A percentile compares a stretch with the other conserved stretches of the same genome.
These are phyloP conservation scores for Carex kokanica DNA, from an alignment of 176 grass and related monocot species.

Conservation along the genomic window DNA sequence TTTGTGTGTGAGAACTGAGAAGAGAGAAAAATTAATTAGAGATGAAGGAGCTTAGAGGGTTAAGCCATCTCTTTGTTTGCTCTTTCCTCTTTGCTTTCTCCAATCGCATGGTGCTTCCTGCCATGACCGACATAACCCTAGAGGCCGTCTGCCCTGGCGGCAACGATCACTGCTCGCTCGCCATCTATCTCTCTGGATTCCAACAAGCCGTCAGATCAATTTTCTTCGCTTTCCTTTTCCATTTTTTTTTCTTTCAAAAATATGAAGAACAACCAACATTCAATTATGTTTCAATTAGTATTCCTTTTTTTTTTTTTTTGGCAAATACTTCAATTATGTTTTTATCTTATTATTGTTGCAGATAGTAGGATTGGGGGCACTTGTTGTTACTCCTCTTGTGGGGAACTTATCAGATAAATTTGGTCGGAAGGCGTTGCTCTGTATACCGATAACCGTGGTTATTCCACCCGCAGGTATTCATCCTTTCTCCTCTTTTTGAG, in stretches of 20 bases:
- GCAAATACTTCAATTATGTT: no score
- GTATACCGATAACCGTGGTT: slow-evolving; percentile 46
- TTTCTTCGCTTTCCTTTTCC: not conserved
- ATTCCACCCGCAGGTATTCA: slow-evolving; percentile 55
- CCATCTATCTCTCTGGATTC: slow-evolving; percentile 82
- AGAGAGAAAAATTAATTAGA: not conserved
- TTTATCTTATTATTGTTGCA: slow-evolving; percentile 15
- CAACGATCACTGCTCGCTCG: slow-evolving; percentile 61
- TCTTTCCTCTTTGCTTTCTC: slow-evolving; percentile 79
- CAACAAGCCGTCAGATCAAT: slow-evolving; percentile 48
- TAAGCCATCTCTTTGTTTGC: slow-evolving; percentile 56
- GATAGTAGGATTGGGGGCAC: slow-evolving; percentile 69
- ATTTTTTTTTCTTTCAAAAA: not conserved
- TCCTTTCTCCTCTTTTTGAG: not conserved
- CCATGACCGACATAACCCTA: slow-evolving; percentile 77
- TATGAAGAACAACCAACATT: not conserved
- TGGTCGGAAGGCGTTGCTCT: slow-evolving; percentile 70
- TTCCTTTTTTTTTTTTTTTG: no score
- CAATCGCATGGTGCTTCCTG: slow-evolving; percentile 64
- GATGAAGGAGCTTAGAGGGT: slow-evolving; percentile 51
- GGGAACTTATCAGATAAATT: slow-evolving; percentile 91
- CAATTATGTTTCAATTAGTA: not conserved
- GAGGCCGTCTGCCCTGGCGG: slow-evolving; percentile 62
- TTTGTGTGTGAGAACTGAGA: not conserved
- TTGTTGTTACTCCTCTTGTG: slow-evolving; percentile 71